Evolutionary conservation across 1,284 basidiomycete species (phyloP).

Genomic region (Puccinia horiana): DNA sequence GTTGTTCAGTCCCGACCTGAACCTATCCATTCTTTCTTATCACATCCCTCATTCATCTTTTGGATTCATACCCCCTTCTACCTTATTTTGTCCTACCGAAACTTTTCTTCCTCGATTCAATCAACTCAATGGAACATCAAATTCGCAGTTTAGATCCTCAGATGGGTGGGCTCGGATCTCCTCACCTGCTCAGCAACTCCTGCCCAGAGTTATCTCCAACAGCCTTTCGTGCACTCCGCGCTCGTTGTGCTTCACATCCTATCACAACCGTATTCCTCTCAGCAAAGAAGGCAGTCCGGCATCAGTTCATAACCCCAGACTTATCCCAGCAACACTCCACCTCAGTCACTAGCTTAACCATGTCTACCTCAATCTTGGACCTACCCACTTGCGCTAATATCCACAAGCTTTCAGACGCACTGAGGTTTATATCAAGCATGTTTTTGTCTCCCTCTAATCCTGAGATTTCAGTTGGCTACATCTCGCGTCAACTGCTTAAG

Average conservation of each 20-base stretch:
- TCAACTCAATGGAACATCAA: neutral
- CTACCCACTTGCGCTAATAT: neutral
- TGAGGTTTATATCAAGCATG: neutral
- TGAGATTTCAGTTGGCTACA: neutral
- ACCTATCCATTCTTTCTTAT: too few species aligned
- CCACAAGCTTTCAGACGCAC: neutral
- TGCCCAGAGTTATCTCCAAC: neutral
- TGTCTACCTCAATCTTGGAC: neutral
- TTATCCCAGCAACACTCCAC: neutral
- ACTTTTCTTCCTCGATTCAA: neutral
- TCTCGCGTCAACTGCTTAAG: neutral
- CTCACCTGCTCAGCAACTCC: neutral
- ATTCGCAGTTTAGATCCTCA: neutral
- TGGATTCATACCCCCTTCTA: neutral
- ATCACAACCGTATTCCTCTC: conserved; percentile 5
- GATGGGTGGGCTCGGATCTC: neutral
- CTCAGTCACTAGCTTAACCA: neutral
- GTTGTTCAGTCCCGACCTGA: too few species aligned
- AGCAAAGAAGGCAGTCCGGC: neutral
- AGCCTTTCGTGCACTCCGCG: neutral
- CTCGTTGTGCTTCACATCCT: conserved; percentile 17
- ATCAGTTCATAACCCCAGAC: neutral
- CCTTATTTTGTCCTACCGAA: neutral
- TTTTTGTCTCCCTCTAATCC: conserved; percentile 7
- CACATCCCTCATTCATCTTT: neutral